A percentile compares a stretch with the other conserved stretches of the same genome.
These are phyloP conservation scores for Xylaria longipes DNA, from an alignment of 495 filamentous ascomycete species.

Conservation along the genomic window DNA sequence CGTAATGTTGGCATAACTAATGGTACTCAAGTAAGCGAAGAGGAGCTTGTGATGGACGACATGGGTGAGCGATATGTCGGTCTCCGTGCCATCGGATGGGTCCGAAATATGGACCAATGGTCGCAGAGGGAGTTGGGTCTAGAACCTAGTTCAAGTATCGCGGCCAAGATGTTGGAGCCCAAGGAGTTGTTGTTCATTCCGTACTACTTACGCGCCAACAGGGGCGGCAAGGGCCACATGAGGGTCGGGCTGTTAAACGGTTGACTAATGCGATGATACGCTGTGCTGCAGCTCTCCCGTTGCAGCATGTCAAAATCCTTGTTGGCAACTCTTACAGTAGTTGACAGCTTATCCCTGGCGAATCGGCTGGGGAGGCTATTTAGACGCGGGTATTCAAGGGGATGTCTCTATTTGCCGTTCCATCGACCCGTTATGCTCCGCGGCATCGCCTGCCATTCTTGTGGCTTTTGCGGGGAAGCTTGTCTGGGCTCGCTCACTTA, in stretches of 20 bases:
- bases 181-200: slow-evolving; percentile 54
- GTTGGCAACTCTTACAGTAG: slow-evolving; percentile 11
- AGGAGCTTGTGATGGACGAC: slow-evolving; percentile 40
- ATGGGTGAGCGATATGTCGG: slow-evolving; percentile 43
- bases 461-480: slow-evolving; percentile 1
- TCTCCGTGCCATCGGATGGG: slow-evolving; percentile 39
- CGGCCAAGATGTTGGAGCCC: slow-evolving; percentile 26
- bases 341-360: not conserved
- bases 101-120: slow-evolving; percentile 37
- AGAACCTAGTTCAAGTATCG: slow-evolving; percentile 39
- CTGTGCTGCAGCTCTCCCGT: not conserved
- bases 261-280: slow-evolving; percentile 10
- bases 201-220: slow-evolving; percentile 59
- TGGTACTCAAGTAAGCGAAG: slow-evolving; percentile 43
- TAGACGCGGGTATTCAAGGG: not conserved
- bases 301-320: slow-evolving; percentile 2
- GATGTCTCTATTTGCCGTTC: not conserved
- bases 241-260: slow-evolving; percentile 47
- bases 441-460: not conserved
- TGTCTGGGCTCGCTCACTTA: slow-evolving; percentile 7
- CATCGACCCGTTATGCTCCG: not conserved
- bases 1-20: slow-evolving; percentile 52
- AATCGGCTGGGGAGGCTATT: not conserved
- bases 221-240: slow-evolving; percentile 60
- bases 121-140: slow-evolving; percentile 30